A percentile compares a stretch with the other conserved stretches of the same genome.
Evolutionary conservation across 495 filamentous ascomycete species (phyloP).

Genomic region (Hypomontagnella monticulosa): DNA sequence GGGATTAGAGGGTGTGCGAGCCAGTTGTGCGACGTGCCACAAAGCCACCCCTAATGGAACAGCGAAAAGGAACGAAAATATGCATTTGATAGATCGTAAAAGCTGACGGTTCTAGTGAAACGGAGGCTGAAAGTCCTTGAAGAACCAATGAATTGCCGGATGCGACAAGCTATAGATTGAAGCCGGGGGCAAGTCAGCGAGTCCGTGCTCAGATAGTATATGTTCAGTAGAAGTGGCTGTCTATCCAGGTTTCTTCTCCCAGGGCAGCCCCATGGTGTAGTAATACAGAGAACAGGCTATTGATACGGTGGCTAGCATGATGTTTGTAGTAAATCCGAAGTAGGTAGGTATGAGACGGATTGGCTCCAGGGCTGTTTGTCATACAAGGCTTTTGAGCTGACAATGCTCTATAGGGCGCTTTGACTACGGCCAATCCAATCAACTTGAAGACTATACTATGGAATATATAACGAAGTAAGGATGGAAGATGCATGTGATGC

Average conservation of each 20-base stretch:
- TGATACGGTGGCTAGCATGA: conserved; percentile 11
- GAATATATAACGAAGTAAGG: conserved; percentile 4
- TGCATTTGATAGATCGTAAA: conserved; percentile 15
- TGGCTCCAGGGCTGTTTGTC: conserved; percentile 8
- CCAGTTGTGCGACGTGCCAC: conserved; percentile 30
- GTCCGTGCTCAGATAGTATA: conserved; percentile 13
- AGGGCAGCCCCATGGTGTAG: conserved; percentile 16
- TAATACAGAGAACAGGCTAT: conserved; percentile 12
- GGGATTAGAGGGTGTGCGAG: conserved; percentile 23
- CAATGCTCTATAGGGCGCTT: too few relatives aligned
- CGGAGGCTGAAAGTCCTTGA: conserved; percentile 39
- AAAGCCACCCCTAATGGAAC: conserved; percentile 9
- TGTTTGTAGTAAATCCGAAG: conserved; percentile 1
- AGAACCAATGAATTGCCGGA: conserved; percentile 22
- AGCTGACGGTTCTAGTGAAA: conserved; percentile 17
- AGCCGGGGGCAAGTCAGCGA: neutral
- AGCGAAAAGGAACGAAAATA: conserved; percentile 12
- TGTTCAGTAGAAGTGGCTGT: conserved; percentile 1
- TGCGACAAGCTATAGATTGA: conserved; percentile 6
- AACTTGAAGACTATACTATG: neutral
- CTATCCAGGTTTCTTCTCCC: conserved; percentile 4
- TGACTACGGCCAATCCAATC: too few relatives aligned
- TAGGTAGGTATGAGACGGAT: conserved; percentile 1
- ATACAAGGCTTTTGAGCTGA: conserved; percentile 2
- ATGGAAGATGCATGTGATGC: conserved; percentile 3